Evolutionary conservation across 164 flowering plant genomes (phyloP), one percentile per base, ranked within the genome.

Genomic region (Dillenia suffruticosa): DNA sequence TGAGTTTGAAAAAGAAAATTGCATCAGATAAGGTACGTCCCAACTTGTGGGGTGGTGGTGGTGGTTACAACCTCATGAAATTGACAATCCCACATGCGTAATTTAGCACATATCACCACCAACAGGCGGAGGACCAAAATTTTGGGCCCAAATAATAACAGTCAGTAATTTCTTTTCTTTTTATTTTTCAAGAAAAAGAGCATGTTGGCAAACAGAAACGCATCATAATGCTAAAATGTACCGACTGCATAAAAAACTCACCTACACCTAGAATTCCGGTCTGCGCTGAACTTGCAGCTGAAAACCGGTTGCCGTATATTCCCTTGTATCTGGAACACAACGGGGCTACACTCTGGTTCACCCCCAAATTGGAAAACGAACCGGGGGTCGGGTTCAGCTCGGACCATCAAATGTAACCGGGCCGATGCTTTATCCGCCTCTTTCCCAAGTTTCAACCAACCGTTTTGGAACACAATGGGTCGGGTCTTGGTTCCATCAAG

Each of bases 281-380:
- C 96, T 17, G 92, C 85, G 47, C 87, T 84, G 66, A 91, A 91
- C 80, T 91, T 94, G 86, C 96, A 89, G 66, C 93, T 94, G 72
- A 94, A 94, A 49, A 94, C 95, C 19, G 99, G 99, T 68, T 94
- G 99, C 52, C 89, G 67, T 11, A 91, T 82, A 56, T 69, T 86
- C 62, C 83, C 97, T 63, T 91, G 96, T 47, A 89, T 79, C 81
- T 94, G 99, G 67, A 79, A 91, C 32, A 94, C 90, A 46, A 86
- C 92, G 49, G 99, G 97, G 72, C 97, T 94, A 61, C 91, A 88
- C 74, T 94, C 97, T 69, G 99, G 99, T 53, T 90, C 97, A 26
- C 96, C 95, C 0, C 92, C 97, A 74, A 94, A 94, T 80, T 91
- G 93, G 71, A 94, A 94, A 3, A 91, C 87, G 69, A 86, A 94